These are phyloP conservation scores for Ophidiomyces ophidiicola DNA, from an alignment of 2,329 filamentous ascomycete genomes.

Conservation along the genomic window DNA sequence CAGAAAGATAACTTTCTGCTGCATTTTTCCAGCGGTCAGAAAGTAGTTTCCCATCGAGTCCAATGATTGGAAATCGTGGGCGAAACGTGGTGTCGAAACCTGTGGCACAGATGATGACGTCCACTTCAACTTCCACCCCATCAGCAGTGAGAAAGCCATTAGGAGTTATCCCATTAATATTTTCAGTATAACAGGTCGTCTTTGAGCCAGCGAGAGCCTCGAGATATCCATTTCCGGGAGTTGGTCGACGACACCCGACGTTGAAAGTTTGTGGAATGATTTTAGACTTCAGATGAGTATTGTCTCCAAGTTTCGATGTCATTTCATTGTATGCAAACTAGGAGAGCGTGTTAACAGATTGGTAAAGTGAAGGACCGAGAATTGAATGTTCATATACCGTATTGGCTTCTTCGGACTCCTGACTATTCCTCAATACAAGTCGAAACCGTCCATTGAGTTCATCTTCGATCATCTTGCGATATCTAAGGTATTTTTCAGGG, in stretches of 20 bases:
- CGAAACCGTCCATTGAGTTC: constrained; percentile 20
- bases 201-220: constrained; percentile 20
- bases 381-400: constrained; percentile 2
- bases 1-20: constrained; percentile 14
- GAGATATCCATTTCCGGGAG: constrained; percentile 30
- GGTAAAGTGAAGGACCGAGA: neutral
- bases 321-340: constrained; percentile 15
- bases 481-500: constrained; percentile 48
- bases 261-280: constrained; percentile 22
- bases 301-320: constrained; percentile 13
- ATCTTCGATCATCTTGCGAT: constrained; percentile 46
- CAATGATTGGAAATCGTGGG: constrained; percentile 16
- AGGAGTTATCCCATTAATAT: constrained; percentile 15
- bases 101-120: constrained; percentile 56
- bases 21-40: constrained; percentile 12
- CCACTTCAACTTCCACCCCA: constrained; percentile 45
- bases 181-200: constrained; percentile 15
- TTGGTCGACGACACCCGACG: constrained; percentile 28
- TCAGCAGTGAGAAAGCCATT: constrained; percentile 31
- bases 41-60: constrained; percentile 12
- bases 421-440: constrained; percentile 14
- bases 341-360: neutral
- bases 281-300: constrained; percentile 13
- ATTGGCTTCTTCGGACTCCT: constrained; percentile 15
- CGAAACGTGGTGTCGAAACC: constrained; percentile 46